A percentile compares a stretch with the other conserved stretches of the same genome.
phyloP scores from a whole-genome alignment of 2,329 filamentous ascomycete genomes.

The Cadophora malorum region DNA sequence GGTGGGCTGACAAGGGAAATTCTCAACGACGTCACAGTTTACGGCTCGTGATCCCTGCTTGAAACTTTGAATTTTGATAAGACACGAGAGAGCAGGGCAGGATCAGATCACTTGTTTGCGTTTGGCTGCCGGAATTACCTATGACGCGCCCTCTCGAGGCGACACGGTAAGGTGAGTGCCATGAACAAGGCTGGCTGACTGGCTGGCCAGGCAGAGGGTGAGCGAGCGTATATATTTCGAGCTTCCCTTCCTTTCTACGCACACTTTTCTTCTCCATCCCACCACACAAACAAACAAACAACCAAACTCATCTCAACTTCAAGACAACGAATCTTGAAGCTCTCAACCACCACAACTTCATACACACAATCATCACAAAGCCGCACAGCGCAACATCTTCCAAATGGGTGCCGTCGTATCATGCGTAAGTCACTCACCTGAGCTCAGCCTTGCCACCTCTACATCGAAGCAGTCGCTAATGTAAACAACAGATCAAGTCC shows the following conservation, averaged over 20 bases:
- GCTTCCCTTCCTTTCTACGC: neutral
- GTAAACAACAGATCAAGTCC: slow-evolving; percentile 39
- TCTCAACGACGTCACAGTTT: slow-evolving; percentile 14
- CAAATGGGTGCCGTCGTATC: slow-evolving; percentile 48
- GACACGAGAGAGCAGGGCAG: neutral
- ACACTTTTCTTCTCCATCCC: neutral
- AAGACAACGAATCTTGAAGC: slow-evolving; percentile 27
- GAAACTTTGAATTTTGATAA: slow-evolving; percentile 4
- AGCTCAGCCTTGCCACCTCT: neutral
- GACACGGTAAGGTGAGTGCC: slow-evolving; percentile 15
- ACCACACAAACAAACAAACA: slow-evolving; percentile 24
- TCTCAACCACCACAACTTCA: slow-evolving; percentile 22
- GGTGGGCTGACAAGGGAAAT: slow-evolving; percentile 10
- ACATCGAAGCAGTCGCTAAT: slow-evolving; percentile 23
- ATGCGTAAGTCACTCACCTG: slow-evolving; percentile 41
- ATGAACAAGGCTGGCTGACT: slow-evolving; percentile 2
- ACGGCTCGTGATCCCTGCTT: slow-evolving; percentile 3
- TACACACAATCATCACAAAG: slow-evolving; percentile 29
- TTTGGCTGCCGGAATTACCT: neutral
- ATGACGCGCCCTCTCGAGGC: slow-evolving; percentile 20
- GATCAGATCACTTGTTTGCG: slow-evolving; percentile 3
- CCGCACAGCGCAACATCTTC: slow-evolving; percentile 33
- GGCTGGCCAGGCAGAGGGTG: slow-evolving; percentile 8
- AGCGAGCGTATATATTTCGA: slow-evolving; percentile 19
- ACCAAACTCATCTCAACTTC: slow-evolving; percentile 20